Evolutionary conservation across 1,139 yeast species (phyloP).

Genomic region (Geotrichum aggregatum): DNA sequence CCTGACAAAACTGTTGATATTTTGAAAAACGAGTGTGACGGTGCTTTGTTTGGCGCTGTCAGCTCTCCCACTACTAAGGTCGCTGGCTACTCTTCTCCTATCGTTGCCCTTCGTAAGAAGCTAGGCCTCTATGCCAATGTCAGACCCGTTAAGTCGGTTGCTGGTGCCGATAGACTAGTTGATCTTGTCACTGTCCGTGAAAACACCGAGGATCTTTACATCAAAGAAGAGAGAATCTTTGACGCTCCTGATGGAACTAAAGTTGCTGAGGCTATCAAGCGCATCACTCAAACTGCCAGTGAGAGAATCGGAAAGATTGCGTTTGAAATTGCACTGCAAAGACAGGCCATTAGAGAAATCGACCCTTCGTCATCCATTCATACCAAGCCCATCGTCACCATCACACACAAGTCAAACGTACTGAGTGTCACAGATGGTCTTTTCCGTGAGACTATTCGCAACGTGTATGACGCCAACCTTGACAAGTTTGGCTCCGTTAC

Average conservation of each 20-base stretch:
- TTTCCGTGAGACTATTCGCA: constrained; percentile 86
- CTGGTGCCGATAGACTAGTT: constrained; percentile 77
- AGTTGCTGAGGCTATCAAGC: constrained; percentile 95
- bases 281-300: constrained; percentile 87
- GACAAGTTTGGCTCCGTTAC: constrained; percentile 52
- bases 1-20: constrained; percentile 86
- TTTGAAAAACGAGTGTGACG: constrained; percentile 82
- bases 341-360: constrained; percentile 72
- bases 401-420: constrained; percentile 94
- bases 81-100: constrained; percentile 95
- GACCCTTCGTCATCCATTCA: constrained; percentile 47
- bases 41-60: constrained; percentile 96
- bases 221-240: constrained; percentile 82
- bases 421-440: constrained; percentile 89
- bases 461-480: constrained; percentile 64
- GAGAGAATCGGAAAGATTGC: constrained; percentile 86
- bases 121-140: constrained; percentile 93
- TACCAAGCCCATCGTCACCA: constrained; percentile 68
- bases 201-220: constrained; percentile 94
- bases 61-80: constrained; percentile 90
- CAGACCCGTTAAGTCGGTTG: constrained; percentile 93
- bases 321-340: constrained; percentile 82
- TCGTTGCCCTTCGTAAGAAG: constrained; percentile 93
- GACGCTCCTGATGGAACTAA: constrained; percentile 67
- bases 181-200: constrained; percentile 98